phyloP scores from a whole-genome alignment of 1,284 basidiomycete genomes.

The Inonotus hispidus region DNA sequence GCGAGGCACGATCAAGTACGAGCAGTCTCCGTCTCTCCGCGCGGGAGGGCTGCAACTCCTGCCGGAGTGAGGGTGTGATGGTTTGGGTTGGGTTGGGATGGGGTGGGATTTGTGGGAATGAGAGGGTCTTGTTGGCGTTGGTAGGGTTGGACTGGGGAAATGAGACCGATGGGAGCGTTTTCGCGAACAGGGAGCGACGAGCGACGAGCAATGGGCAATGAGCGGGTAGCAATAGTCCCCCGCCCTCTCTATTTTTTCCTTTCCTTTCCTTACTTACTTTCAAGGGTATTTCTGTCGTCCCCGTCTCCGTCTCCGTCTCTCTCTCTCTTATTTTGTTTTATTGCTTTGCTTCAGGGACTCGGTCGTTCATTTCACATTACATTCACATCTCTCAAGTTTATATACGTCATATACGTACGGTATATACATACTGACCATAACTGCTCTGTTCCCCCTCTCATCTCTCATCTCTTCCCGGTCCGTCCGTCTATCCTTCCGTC shows the following conservation, averaged over 20 bases:
- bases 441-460: background rate
- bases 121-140: background rate
- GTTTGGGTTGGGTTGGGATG: background rate
- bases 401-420: too few species aligned
- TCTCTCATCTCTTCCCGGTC: too few species aligned
- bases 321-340: too few species aligned
- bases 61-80: conserved; percentile 29
- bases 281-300: too few species aligned
- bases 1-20: conserved; percentile 28
- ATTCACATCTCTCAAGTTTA: too few species aligned
- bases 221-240: background rate
- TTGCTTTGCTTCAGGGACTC: too few species aligned
- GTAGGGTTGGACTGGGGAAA: background rate
- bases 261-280: too few species aligned
- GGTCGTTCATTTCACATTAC: too few species aligned
- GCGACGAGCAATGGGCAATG: too few species aligned
- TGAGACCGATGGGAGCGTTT: too few species aligned
- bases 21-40: conserved; percentile 21
- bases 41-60: conserved; percentile 23
- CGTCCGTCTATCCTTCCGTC: background rate
- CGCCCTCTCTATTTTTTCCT: background rate
- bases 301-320: too few species aligned
- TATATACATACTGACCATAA: background rate
- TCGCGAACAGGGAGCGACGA: too few species aligned
- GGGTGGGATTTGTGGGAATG: background rate